These are phyloP conservation scores for Saccharomycopsis schoenii DNA, from an alignment of 805 yeast genomes.

Conservation along the genomic window DNA sequence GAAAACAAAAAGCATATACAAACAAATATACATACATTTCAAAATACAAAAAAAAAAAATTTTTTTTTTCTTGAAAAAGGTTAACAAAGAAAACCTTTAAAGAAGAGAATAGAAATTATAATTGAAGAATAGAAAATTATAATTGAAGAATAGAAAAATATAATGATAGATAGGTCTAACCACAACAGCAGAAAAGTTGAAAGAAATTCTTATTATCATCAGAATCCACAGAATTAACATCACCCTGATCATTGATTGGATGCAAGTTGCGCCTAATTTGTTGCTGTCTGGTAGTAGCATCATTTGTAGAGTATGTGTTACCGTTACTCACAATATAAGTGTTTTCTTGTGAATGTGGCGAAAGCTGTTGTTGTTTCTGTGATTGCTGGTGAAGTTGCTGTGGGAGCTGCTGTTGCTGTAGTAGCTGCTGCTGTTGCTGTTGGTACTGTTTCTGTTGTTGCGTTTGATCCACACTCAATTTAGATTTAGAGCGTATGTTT, in stretches of 20 bases:
- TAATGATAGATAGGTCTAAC: neutral
- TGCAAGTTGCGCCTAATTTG: conserved; percentile 19
- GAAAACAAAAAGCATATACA: neutral
- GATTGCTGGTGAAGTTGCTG: conserved; percentile 1
- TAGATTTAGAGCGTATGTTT: conserved; percentile 5
- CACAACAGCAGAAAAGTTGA: conserved; percentile 16
- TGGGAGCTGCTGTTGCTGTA: neutral
- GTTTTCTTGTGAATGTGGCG: neutral
- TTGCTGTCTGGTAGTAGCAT: conserved; percentile 19
- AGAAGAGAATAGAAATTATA: neutral
- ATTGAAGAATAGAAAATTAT: neutral
- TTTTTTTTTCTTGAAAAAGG: neutral
- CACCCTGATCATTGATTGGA: conserved; percentile 15
- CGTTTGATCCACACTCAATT: conserved; percentile 16
- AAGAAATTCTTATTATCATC: conserved; percentile 12
- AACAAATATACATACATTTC: neutral
- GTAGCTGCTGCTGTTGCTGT: neutral
- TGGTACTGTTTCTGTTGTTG: conserved; percentile 13
- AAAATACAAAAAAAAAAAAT: neutral
- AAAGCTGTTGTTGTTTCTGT: conserved; percentile 6
- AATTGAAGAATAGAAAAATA: neutral
- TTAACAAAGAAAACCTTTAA: neutral
- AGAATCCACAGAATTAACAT: conserved; percentile 11
- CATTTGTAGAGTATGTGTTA: neutral
- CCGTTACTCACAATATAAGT: neutral